Percentiles rank a stretch among this genome's conserved stretches.
phyloP scores from a whole-genome alignment of 163 green algal genomes.

The Trebouxiophyceae sp. region DNA sequence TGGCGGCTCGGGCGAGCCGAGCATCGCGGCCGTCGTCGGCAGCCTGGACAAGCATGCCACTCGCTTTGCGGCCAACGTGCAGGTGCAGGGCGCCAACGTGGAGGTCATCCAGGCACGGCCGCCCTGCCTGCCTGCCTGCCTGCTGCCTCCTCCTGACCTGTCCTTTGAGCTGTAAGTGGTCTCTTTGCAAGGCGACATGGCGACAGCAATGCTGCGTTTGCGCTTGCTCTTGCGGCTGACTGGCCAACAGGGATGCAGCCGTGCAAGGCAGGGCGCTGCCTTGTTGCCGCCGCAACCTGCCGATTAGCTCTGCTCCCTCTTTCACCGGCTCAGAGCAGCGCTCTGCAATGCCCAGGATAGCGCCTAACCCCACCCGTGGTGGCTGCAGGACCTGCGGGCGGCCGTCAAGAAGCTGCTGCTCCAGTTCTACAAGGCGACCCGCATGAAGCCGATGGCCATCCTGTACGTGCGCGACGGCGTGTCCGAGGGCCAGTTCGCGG shows the following conservation, averaged over 20 bases:
- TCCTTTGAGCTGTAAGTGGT: too few species aligned
- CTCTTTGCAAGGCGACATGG: too few species aligned
- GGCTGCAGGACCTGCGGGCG: slow-evolving; percentile 28
- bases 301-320: background rate
- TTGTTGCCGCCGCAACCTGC: background rate
- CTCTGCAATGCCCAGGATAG: background rate
- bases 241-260: background rate
- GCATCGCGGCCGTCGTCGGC: slow-evolving; percentile 19
- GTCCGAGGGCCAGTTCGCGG: slow-evolving; percentile 32
- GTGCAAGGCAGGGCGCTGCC: background rate
- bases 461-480: slow-evolving; percentile 67
- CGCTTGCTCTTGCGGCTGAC: background rate
- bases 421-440: slow-evolving; percentile 55
- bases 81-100: slow-evolving; percentile 40
- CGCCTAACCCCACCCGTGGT: background rate
- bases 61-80: slow-evolving; percentile 31
- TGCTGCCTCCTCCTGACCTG: too few species aligned
- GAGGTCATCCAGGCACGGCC: slow-evolving; percentile 32
- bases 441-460: slow-evolving; percentile 40
- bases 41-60: slow-evolving; percentile 12
- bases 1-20: slow-evolving; percentile 7
- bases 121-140: too few species aligned
- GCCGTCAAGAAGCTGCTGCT: slow-evolving; percentile 59
- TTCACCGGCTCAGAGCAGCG: background rate
- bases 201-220: background rate